A percentile compares a stretch with the other conserved stretches of the same genome.
Evolutionary conservation across 108 stramenopile species (phyloP).

Genomic region (Thalassiosira profunda): DNA sequence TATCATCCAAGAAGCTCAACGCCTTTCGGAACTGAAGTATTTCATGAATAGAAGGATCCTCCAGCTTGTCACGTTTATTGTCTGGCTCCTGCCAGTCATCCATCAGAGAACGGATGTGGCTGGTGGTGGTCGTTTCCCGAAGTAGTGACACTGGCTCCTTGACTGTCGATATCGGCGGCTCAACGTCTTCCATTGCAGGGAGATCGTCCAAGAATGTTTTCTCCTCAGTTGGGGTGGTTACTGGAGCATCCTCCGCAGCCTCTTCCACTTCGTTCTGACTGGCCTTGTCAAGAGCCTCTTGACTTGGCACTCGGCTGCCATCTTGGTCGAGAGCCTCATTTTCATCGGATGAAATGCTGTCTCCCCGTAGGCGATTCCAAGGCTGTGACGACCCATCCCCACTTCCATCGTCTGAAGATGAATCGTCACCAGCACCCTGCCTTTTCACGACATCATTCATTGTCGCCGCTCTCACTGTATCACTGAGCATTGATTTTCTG

Average conservation of each 20-base stretch:
- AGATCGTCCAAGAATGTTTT: neutral
- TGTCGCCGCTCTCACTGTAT: constrained; percentile 17
- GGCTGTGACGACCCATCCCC: constrained; percentile 4
- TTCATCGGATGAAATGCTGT: constrained; percentile 18
- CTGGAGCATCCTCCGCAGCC: neutral
- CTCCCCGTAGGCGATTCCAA: constrained; percentile 33
- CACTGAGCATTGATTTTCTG: neutral
- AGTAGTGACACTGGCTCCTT: constrained; percentile 35
- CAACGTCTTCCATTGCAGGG: neutral
- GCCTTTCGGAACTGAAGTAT: constrained; percentile 77
- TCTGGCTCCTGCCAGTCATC: constrained; percentile 84
- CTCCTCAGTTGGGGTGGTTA: neutral
- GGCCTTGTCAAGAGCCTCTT: neutral
- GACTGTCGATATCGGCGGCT: constrained; percentile 22
- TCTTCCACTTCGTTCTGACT: neutral
- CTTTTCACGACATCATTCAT: constrained; percentile 38
- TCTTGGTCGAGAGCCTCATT: neutral
- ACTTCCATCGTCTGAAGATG: neutral
- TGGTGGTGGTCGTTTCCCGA: constrained; percentile 24
- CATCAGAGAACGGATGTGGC: constrained; percentile 54
- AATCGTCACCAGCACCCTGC: neutral
- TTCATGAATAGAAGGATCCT: constrained; percentile 54
- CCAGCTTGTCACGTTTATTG: constrained; percentile 59
- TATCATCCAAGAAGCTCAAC: constrained; percentile 64
- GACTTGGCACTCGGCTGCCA: no score